phyloP scores from a whole-genome alignment of 2,329 filamentous ascomycete species.

The Arthrinium puccinioides region DNA sequence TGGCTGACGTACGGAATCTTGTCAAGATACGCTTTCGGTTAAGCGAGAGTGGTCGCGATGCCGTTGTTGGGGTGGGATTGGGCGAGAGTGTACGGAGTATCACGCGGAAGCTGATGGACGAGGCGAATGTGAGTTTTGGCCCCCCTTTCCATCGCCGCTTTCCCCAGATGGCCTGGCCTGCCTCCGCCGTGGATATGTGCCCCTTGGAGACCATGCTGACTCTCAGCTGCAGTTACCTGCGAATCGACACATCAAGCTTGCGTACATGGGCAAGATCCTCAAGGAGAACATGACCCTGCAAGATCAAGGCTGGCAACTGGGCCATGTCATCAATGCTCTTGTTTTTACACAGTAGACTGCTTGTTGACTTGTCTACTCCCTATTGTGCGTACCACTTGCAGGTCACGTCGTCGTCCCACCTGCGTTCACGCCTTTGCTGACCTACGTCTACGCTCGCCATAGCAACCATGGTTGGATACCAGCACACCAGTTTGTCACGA shows the following conservation, averaged over 20 bases:
- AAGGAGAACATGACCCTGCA: constrained; percentile 58
- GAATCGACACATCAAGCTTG: constrained; percentile 58
- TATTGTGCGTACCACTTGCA: too few species aligned
- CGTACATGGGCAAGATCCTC: constrained; percentile 75
- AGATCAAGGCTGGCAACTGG: constrained; percentile 68
- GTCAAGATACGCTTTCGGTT: constrained; percentile 55
- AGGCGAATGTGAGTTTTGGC: constrained; percentile 49
- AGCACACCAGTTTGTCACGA: too few species aligned
- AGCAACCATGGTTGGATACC: too few species aligned
- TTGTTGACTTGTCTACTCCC: too few species aligned
- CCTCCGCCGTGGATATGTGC: neutral
- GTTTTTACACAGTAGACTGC: constrained; percentile 50
- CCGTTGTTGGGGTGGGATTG: constrained; percentile 49
- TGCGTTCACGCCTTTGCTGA: too few species aligned
- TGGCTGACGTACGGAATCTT: constrained; percentile 44
- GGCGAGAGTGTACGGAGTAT: constrained; percentile 59
- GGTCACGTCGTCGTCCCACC: too few species aligned
- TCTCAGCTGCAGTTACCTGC: constrained; percentile 41
- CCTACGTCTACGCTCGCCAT: too few species aligned
- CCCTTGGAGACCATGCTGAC: too few species aligned
- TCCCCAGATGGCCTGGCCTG: neutral
- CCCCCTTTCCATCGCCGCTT: constrained; percentile 3
- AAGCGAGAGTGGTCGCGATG: constrained; percentile 60
- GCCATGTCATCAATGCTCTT: constrained; percentile 70
- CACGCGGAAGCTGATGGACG: constrained; percentile 53